These are phyloP conservation scores for Globisporangium cystogenes DNA, from an alignment of 352 stramenopile genomes.

Conservation along the genomic window DNA sequence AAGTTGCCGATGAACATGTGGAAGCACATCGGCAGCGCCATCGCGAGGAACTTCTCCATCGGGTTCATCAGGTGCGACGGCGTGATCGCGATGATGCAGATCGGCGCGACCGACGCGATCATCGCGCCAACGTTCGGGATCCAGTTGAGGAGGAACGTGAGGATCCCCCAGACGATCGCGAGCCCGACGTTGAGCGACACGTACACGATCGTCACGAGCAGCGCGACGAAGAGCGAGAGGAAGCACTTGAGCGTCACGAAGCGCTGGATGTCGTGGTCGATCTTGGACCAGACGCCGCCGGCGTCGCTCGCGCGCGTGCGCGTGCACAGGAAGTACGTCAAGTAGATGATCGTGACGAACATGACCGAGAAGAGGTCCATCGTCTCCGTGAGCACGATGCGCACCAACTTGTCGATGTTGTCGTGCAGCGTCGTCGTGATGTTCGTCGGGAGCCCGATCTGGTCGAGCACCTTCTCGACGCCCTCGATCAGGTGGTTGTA, in stretches of 20 bases:
- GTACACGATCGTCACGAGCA: slow-evolving; percentile 87
- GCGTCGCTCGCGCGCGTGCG: slow-evolving; percentile 79
- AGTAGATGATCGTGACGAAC: slow-evolving; percentile 88
- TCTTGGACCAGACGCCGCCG: slow-evolving; percentile 84
- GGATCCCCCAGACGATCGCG: slow-evolving; percentile 84
- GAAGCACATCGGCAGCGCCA: slow-evolving; percentile 82
- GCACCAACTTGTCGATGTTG: slow-evolving; percentile 86
- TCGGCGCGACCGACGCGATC: slow-evolving; percentile 78
- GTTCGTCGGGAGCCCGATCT: slow-evolving; percentile 79
- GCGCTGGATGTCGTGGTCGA: slow-evolving; percentile 85
- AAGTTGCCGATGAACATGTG: slow-evolving; percentile 90
- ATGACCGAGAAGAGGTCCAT: slow-evolving; percentile 89
- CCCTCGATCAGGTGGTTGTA: slow-evolving; percentile 69
- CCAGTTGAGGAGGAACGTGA: slow-evolving; percentile 89
- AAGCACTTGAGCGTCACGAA: slow-evolving; percentile 89
- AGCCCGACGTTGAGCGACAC: slow-evolving; percentile 86
- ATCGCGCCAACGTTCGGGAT: slow-evolving; percentile 87
- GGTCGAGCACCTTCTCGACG: slow-evolving; percentile 58
- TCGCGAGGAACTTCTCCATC: slow-evolving; percentile 87
- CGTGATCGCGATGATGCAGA: slow-evolving; percentile 87
- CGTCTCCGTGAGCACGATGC: slow-evolving; percentile 79
- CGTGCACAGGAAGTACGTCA: slow-evolving; percentile 86
- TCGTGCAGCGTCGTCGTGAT: slow-evolving; percentile 88
- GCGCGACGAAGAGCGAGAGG: slow-evolving; percentile 80
- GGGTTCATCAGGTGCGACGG: slow-evolving; percentile 79